Conservation (phyloP, 352 stramenopile species). For the Albugo candida region DNA sequence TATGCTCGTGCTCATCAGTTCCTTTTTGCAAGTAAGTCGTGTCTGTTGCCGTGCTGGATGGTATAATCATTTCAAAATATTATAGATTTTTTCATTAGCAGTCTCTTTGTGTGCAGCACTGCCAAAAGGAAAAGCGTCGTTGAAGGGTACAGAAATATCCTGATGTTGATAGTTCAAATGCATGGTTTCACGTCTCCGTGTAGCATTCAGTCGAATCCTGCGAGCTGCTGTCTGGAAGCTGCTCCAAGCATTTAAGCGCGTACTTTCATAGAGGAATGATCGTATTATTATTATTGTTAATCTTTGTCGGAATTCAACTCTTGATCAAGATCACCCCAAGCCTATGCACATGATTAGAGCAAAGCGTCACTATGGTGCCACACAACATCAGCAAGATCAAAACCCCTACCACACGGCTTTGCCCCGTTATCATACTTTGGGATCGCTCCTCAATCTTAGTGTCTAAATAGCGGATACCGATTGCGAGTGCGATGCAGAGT, state of each 20-base stretch:
- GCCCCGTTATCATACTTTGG: constrained; percentile 12
- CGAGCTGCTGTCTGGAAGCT: constrained; percentile 13
- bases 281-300: constrained; percentile 6
- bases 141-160: constrained; percentile 26
- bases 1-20: constrained; percentile 64
- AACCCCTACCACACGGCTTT: constrained; percentile 23
- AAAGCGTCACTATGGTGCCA: neutral
- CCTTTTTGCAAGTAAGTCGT: constrained; percentile 21
- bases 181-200: neutral
- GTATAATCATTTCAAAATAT: neutral
- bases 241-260: constrained; percentile 28
- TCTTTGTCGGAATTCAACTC: constrained; percentile 49
- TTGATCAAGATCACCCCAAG: constrained; percentile 8
- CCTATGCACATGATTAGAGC: constrained; percentile 4
- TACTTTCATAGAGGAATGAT: constrained; percentile 22
- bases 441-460: constrained; percentile 21
- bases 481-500: constrained; percentile 34
- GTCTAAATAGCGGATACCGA: constrained; percentile 52
- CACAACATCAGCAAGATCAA: neutral
- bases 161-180: neutral
- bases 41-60: neutral
- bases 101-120: constrained; percentile 38
- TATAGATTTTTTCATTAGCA: constrained; percentile 32
- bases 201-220: too few species aligned
- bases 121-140: constrained; percentile 30